phyloP scores from a whole-genome alignment of 2,329 filamentous ascomycete genomes.

The Sporothrix protearum region DNA sequence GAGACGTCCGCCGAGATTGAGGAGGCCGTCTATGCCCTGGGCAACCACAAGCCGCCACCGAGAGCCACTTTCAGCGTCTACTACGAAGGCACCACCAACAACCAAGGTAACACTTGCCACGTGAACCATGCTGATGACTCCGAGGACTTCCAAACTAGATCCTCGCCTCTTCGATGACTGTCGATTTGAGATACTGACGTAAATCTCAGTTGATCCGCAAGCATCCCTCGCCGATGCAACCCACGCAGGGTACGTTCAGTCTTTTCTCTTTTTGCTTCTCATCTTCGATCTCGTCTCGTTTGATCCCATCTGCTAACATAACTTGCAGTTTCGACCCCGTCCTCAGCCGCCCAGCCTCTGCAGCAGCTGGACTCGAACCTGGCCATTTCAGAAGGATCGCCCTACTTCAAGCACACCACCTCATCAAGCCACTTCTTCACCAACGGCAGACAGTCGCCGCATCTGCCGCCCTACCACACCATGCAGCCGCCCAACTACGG shows the following conservation, averaged over 20 bases:
- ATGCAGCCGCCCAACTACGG: slow-evolving; percentile 13
- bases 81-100: slow-evolving; percentile 18
- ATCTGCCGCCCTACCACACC: slow-evolving; percentile 20
- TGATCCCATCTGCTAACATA: too few species aligned
- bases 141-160: not conserved
- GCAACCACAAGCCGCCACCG: not conserved
- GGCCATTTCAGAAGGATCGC: slow-evolving; percentile 12
- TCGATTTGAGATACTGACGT: slow-evolving; percentile 5
- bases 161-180: not conserved
- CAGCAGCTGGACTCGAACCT: slow-evolving; percentile 29
- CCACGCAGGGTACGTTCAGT: slow-evolving; percentile 23
- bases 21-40: not conserved
- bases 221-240: slow-evolving; percentile 7
- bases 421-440: slow-evolving; percentile 21
- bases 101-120: slow-evolving; percentile 17
- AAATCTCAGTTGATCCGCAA: slow-evolving; percentile 1
- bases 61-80: slow-evolving; percentile 22
- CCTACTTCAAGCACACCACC: slow-evolving; percentile 21
- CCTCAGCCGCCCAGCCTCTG: slow-evolving; percentile 20
- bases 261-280: not conserved
- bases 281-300: too few species aligned
- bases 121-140: not conserved
- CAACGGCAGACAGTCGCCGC: slow-evolving; percentile 17
- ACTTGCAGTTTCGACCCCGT: slow-evolving; percentile 23
- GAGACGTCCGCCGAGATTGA: not conserved